Base-by-base conservation (phyloP, 208 protist genomes). In the Trypanosoma conorhini region DNA sequence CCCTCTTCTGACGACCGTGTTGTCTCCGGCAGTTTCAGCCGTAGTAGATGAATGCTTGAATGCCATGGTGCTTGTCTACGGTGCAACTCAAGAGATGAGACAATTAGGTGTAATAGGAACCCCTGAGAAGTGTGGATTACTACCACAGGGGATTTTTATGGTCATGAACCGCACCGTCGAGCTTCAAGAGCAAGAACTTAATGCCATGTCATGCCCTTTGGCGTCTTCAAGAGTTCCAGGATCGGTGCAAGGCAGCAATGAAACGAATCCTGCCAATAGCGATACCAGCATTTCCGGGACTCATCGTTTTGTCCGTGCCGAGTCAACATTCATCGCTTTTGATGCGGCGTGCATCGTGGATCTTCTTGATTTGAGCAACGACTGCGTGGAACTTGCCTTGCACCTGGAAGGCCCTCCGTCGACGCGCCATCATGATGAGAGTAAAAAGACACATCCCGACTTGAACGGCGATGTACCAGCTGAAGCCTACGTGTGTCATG, bases 31-130 rank as follows among this genome's bases (percentile, higher is more conserved):
- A 40, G 74, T 95, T 61, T 80, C 75, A 2, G 87, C 79, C 7
- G 86, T 92, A 24, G 67, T 92, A 5, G 89, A 95, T 62, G 85
- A 89, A 74, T 92, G 86, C 63, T 71, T 92, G n/a, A 88, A 77
- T 66, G 72, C 86, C 28, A 88, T 88, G 40, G 85, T 92, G 44
- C 72, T 95, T 30, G 80, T 95, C 1, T 95, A 93, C 67, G 87
- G 89, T 12, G 85, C 86, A n/a, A 95, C 89, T 57, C 89, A 92
- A 74, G 89, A 95, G 68, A 95, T 95, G 89, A 92, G 91, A 72
- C 89, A 95, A 50, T 83, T 95, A 70, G 89, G 89, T 15, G 69
- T 95, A 22, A 88, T 93, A 63, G 89, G 89, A 15, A 95, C 89
- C 2, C 89, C 89, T 9, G 80, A 89, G 57, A 78, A 86, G 70